Conservation (phyloP, 2,329 filamentous ascomycete species). For the Calonectria fujianensis region DNA sequence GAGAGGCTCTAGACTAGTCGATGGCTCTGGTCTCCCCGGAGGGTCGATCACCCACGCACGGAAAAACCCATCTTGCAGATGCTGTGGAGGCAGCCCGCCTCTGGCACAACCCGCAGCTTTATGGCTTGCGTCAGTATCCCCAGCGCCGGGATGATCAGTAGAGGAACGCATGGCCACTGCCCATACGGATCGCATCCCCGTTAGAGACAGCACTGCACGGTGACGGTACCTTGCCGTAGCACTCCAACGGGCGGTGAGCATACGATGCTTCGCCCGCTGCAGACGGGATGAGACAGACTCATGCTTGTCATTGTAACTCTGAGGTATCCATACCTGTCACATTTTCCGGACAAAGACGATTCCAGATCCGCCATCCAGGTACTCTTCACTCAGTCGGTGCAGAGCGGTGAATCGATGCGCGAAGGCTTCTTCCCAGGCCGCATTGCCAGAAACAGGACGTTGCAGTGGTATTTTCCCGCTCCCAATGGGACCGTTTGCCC, state of each 20-base stretch:
- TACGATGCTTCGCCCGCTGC: conserved; percentile 28
- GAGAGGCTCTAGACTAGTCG: conserved; percentile 12
- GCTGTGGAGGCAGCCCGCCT: conserved; percentile 44
- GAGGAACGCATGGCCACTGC: conserved; percentile 35
- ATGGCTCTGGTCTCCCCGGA: conserved; percentile 16
- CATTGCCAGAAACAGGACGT: neutral
- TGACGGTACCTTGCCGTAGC: conserved; percentile 17
- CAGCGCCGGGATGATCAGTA: conserved; percentile 32
- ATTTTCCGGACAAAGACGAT: conserved; percentile 28
- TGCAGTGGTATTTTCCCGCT: conserved; percentile 17
- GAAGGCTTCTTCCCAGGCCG: neutral
- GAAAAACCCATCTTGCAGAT: conserved; percentile 51
- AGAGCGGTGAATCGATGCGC: conserved; percentile 37
- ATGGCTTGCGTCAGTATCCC: conserved; percentile 42
- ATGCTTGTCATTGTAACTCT: conserved; percentile 35
- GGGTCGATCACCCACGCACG: conserved; percentile 33
- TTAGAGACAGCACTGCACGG: conserved; percentile 13
- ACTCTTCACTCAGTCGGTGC: conserved; percentile 6
- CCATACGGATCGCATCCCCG: conserved; percentile 21
- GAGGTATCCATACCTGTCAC: conserved; percentile 1
- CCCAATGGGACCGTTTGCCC: conserved; percentile 16
- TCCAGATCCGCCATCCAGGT: conserved; percentile 11
- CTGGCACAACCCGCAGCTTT: conserved; percentile 47
- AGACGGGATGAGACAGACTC: conserved; percentile 35
- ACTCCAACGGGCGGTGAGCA: conserved; percentile 32